Conservation (phyloP, 495 filamentous ascomycete genomes). For the Terfezia boudieri region DNA sequence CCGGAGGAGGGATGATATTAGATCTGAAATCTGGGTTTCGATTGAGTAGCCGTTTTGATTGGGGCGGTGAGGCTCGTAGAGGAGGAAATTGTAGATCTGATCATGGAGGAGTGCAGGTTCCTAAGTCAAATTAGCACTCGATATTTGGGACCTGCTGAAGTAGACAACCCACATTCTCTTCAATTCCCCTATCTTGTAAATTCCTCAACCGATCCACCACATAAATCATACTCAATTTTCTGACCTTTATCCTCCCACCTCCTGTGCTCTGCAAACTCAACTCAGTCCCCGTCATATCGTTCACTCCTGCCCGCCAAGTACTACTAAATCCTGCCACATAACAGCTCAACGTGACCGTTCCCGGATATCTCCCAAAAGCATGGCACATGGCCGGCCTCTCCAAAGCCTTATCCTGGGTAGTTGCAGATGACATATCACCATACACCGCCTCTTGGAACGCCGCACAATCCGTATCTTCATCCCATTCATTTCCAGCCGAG, state of each 20-base stretch:
- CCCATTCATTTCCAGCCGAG: constrained; percentile 18
- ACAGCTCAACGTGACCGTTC: constrained; percentile 25
- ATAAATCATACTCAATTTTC: constrained; percentile 18
- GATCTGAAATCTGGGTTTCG: constrained; percentile 43
- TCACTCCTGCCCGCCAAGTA: constrained; percentile 1
- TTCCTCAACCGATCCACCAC: constrained; percentile 16
- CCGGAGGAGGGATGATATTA: constrained; percentile 39
- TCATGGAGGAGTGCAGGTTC: constrained; percentile 10
- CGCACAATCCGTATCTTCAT: constrained; percentile 16
- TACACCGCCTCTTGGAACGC: constrained; percentile 18
- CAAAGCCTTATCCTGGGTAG: constrained; percentile 20
- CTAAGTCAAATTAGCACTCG: neutral
- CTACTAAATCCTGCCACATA: constrained; percentile 21
- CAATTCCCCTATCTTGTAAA: constrained; percentile 14
- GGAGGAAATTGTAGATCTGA: constrained; percentile 22
- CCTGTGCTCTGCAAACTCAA: constrained; percentile 8
- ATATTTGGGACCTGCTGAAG: too few species aligned
- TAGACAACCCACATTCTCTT: constrained; percentile 4
- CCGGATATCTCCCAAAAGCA: constrained; percentile 26
- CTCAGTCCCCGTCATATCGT: neutral
- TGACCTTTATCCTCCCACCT: constrained; percentile 10
- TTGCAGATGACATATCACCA: constrained; percentile 18
- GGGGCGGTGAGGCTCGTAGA: constrained; percentile 24
- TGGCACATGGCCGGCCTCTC: constrained; percentile 29
- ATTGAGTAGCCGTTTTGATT: constrained; percentile 24